Percentiles rank a stretch among this genome's conserved stretches.
Evolutionary conservation across 1,284 basidiomycete species (phyloP).

Genomic region (Farysia itapuensis): DNA sequence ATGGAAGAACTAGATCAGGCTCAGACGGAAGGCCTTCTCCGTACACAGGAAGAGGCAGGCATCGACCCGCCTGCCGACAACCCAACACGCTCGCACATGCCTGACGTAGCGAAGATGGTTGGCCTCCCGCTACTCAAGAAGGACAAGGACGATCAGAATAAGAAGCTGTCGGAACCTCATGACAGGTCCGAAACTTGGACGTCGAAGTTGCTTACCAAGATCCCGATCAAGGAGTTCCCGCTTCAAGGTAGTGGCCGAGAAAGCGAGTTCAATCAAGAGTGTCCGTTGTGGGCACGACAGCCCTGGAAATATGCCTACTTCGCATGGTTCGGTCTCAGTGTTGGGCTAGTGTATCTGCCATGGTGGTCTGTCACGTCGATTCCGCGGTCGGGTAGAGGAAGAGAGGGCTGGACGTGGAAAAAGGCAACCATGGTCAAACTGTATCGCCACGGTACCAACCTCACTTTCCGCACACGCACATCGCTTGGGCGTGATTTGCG

Average conservation of each 20-base stretch:
- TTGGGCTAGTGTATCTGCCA: slow-evolving; percentile 43
- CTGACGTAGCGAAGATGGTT: slow-evolving; percentile 9
- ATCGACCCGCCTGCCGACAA: slow-evolving; percentile 11
- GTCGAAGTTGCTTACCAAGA: slow-evolving; percentile 29
- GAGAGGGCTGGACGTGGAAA: slow-evolving; percentile 50
- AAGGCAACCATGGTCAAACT: slow-evolving; percentile 47
- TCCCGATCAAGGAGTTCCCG: slow-evolving; percentile 49
- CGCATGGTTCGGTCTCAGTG: slow-evolving; percentile 46
- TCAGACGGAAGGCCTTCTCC: slow-evolving; percentile 18
- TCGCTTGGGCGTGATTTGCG: slow-evolving; percentile 37
- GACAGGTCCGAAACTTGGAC: slow-evolving; percentile 20
- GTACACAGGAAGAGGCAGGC: slow-evolving; percentile 24
- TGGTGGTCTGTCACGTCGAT: slow-evolving; percentile 36
- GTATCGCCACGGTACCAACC: slow-evolving; percentile 40
- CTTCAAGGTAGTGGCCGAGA: slow-evolving; percentile 43
- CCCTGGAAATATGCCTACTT: slow-evolving; percentile 52
- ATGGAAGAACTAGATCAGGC: slow-evolving; percentile 31
- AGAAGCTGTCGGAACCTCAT: neutral
- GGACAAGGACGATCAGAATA: neutral
- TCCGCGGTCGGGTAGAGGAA: slow-evolving; percentile 26
- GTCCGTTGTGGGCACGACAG: slow-evolving; percentile 47
- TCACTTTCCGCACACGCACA: slow-evolving; percentile 50
- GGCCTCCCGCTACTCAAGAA: slow-evolving; percentile 20
- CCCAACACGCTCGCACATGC: slow-evolving; percentile 6
- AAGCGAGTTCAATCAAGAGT: slow-evolving; percentile 47